phyloP scores from a whole-genome alignment of 768 basidiomycete genomes.

The Hygrocybe punicea region DNA sequence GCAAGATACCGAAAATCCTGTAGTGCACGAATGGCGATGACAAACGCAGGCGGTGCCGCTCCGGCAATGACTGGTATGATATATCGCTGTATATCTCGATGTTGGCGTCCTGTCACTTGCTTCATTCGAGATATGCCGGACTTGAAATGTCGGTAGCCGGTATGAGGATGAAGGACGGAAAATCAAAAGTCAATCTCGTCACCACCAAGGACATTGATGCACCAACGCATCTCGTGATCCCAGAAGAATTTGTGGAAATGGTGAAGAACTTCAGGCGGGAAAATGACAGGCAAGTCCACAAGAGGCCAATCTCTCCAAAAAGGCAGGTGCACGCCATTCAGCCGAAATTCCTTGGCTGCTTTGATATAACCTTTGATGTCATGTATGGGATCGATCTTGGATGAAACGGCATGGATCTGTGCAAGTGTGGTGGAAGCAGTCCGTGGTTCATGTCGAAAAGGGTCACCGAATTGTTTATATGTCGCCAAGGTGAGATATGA shows the following conservation, averaged over 20 bases:
- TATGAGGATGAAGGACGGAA: neutral
- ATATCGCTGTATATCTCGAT: slow-evolving; percentile 23
- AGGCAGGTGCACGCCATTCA: too few species aligned
- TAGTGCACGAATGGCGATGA: slow-evolving; percentile 10
- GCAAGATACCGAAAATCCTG: slow-evolving; percentile 12
- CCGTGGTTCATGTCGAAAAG: slow-evolving; percentile 9
- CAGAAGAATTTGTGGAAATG: slow-evolving; percentile 11
- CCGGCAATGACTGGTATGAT: slow-evolving; percentile 15
- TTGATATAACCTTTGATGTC: slow-evolving; percentile 2
- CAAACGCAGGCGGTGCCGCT: slow-evolving; percentile 7
- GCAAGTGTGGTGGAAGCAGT: slow-evolving; percentile 8
- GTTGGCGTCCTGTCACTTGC: slow-evolving; percentile 27
- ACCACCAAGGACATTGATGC: neutral
- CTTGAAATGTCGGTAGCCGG: neutral
- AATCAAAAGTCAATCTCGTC: neutral
- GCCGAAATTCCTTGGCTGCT: too few species aligned
- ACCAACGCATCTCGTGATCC: slow-evolving; percentile 5
- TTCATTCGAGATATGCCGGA: slow-evolving; percentile 10
- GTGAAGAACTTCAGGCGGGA: too few species aligned
- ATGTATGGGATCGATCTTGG: neutral
- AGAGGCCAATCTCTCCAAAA: too few species aligned
- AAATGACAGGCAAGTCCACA: too few species aligned
- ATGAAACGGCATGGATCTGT: neutral
- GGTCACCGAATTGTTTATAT: slow-evolving; percentile 20
- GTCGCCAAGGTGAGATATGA: too few species aligned